Evolutionary conservation across 2,329 filamentous ascomycete genomes (phyloP).

Genomic region (Hypoxylon sp.): DNA sequence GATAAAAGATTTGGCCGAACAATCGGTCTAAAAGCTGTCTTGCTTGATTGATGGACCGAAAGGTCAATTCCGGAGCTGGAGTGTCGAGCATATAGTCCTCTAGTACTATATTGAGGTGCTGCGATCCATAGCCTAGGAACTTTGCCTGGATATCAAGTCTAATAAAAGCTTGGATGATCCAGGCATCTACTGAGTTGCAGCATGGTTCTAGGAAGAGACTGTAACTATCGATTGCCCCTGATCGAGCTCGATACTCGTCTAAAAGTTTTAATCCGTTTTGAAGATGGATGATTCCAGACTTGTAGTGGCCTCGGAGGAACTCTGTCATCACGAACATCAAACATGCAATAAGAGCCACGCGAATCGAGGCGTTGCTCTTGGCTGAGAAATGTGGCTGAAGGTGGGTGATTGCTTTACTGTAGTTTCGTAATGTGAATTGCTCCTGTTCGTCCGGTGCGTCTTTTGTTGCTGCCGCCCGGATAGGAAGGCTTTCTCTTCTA

Average conservation of each 20-base stretch:
- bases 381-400: constrained; percentile 55
- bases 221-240: constrained; percentile 17
- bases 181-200: constrained; percentile 57
- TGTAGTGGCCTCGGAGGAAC: constrained; percentile 56
- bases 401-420: constrained; percentile 57
- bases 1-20: constrained; percentile 45
- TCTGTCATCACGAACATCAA: constrained; percentile 57
- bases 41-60: constrained; percentile 47
- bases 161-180: constrained; percentile 61
- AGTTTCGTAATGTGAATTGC: constrained; percentile 54
- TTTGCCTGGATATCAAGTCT: constrained; percentile 53
- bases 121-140: constrained; percentile 49
- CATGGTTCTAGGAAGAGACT: constrained; percentile 33
- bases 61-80: constrained; percentile 28
- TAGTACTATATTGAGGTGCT: constrained; percentile 35
- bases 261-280: constrained; percentile 61
- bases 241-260: constrained; percentile 43
- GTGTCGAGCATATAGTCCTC: constrained; percentile 27
- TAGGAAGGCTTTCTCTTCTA: constrained; percentile 42
- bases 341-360: constrained; percentile 58
- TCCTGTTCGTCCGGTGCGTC: constrained; percentile 45
- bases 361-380: constrained; percentile 52
- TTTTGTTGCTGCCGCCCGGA: not conserved
- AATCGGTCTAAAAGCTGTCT: constrained; percentile 48
- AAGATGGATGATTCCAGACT: constrained; percentile 58